Base-by-base conservation (phyloP, 1,284 basidiomycete genomes). In the Ceratobasidium sp. region DNA sequence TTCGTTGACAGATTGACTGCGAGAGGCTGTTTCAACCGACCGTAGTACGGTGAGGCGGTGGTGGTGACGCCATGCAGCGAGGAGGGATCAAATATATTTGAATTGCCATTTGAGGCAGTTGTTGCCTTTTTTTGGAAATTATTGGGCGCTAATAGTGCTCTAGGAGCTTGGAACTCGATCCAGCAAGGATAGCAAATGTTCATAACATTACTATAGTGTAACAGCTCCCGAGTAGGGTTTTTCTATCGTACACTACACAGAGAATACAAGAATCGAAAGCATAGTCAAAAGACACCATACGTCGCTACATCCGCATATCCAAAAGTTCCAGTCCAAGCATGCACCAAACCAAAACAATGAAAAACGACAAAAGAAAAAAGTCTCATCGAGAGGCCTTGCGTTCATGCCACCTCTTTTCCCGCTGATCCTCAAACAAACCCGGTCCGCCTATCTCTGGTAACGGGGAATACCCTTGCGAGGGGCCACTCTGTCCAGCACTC, bases 381-480 rank as follows among this genome's bases (percentile, higher is more conserved):
- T 27, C 23, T 23, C 23, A 64, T n/a, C 60, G 60, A 64, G 60
- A 64, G 3, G 6, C 14, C 20, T 44, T 14, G n/a, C 60, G 60
- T 44, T 35, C 60, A 8, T 64, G 41, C 35, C 27, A 14, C 41
- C n/a, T 38, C 59, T 20, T 44, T 23, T 64, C 60, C 41, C 38
- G 12, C 30, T 33, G n/a, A 46, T 64, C 60, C n/a, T 44, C 60
- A 44, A 64, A 64, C 38, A 64, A 44, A 4, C 60, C 60, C 7
- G 60, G 38, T 33, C 60, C 60, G 18, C 60, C 60, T 8, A 64
- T 16, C 23, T 64, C 60, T 7, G 60, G 60, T 44, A 44, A 12
- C 5, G 44, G 60, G 10, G 35, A 2, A 44, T 64, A 23, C 20
- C 6, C 20, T 23, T 35, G 18, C 18, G 38, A 18, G 14, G 57